Conservation (phyloP, 768 basidiomycete species). For the Suillus subaureus region DNA sequence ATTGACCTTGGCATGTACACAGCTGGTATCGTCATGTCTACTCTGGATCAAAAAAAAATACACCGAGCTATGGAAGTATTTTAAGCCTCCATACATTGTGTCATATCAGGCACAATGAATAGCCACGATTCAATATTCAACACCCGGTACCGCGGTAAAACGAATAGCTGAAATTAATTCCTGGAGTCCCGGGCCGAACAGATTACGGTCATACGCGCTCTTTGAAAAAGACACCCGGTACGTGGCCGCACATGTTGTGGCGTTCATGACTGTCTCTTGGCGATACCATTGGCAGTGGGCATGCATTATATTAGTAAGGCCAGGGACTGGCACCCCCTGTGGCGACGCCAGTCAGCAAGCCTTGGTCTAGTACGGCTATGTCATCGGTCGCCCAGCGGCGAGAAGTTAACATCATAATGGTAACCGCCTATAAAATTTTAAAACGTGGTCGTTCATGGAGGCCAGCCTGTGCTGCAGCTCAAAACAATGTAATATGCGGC, state of each 20-base stretch:
- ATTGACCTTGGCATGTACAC: not conserved
- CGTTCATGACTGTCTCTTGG: not conserved
- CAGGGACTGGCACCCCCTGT: not conserved
- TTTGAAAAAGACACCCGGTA: too few relatives aligned
- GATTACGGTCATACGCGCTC: too few relatives aligned
- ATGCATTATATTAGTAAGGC: not conserved
- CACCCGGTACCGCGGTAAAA: not conserved
- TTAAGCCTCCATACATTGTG: not conserved
- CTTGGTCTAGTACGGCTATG: not conserved
- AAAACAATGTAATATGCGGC: not conserved
- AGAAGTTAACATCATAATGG: not conserved
- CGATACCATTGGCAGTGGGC: not conserved
- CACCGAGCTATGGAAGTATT: not conserved
- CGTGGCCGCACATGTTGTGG: not conserved
- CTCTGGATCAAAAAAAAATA: too few relatives aligned
- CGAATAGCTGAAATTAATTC: not conserved
- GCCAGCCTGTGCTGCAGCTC: not conserved
- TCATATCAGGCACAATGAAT: not conserved
- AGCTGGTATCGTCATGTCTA: constrained; percentile 1
- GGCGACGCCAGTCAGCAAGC: not conserved
- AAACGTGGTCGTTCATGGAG: not conserved
- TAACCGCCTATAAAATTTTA: not conserved
- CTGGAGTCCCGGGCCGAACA: not conserved
- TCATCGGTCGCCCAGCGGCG: not conserved
- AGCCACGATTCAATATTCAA: not conserved